These are phyloP conservation scores for Aspergillus jensenii DNA, from an alignment of 2,329 filamentous ascomycete species.

Conservation along the genomic window DNA sequence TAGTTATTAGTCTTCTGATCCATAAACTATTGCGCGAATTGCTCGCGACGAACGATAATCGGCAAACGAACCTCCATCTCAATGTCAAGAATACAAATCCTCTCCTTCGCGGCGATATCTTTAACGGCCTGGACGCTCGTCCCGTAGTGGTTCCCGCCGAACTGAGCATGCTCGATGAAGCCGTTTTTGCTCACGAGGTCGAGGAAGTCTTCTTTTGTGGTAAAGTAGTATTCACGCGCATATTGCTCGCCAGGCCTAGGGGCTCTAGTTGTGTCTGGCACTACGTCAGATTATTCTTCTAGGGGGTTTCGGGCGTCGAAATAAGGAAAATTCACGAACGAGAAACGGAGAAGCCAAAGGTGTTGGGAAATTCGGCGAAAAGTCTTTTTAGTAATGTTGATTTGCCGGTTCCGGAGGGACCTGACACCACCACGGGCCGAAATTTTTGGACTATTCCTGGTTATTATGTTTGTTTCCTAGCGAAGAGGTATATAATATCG, in stretches of 20 bases:
- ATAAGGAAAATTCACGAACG: conserved; percentile 25
- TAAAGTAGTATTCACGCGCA: conserved; percentile 80
- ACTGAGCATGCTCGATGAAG: conserved; percentile 86
- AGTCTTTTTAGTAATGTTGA: conserved; percentile 44
- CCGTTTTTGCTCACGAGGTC: conserved; percentile 65
- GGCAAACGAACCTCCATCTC: conserved; percentile 75
- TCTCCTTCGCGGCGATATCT: conserved; percentile 68
- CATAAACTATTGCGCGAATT: background rate
- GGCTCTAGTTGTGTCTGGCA: conserved; percentile 71
- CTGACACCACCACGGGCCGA: conserved; percentile 43
- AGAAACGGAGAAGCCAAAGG: conserved; percentile 44
- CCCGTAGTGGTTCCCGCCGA: conserved; percentile 83
- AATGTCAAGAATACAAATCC: conserved; percentile 84
- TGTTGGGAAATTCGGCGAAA: conserved; percentile 43
- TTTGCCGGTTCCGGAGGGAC: conserved; percentile 44
- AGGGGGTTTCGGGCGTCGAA: background rate
- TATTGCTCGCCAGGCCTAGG: conserved; percentile 74
- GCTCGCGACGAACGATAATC: background rate
- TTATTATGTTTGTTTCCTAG: background rate
- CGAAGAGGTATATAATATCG: background rate
- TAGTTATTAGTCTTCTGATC: background rate
- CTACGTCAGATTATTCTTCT: background rate
- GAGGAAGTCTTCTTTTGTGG: conserved; percentile 65
- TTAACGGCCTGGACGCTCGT: conserved; percentile 78
- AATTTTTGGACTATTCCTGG: conserved; percentile 27